Evolutionary conservation across 768 basidiomycete genomes (phyloP), one percentile per base, ranked within the genome.

Genomic region (Rubroboletus pulcherrimus): DNA sequence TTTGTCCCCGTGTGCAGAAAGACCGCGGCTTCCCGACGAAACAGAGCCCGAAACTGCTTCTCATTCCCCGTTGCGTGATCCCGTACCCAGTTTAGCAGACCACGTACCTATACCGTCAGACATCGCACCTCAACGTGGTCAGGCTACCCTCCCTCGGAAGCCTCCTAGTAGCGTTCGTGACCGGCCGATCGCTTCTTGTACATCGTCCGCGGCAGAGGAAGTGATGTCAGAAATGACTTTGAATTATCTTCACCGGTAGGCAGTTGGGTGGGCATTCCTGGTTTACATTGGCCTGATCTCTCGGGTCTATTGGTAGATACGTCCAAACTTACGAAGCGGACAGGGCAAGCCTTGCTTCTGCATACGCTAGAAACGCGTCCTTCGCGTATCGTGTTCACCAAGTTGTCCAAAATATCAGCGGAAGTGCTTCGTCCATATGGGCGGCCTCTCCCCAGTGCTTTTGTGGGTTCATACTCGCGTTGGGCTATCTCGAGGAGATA

Each of bases 281-380:
- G n/a, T 14, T 40, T n/a, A 24, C 21, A 14, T 30, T 39, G 12
- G 24, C 44, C 51, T 58, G 51, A 66, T 42, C 33, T 8, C 39
- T 48, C 11, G 39, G 44, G 30, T 50, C 21, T 53, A 39, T 49
- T 46, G 41, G 40, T 47, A 73, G 70, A 51, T 71, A 71, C 24
- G 29, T 71, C 26, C 68, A 71, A 54, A 71, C 57, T 4, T 71
- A 71, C 49, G 70, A 71, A 50, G 35, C 43, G 17, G 70, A 73
- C 46, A 70, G 70, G 35, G 63, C 65, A 42, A 66, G 62, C 50
- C 70, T 71, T 48, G 70, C 70, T 33, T 66, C 71, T 38, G 70
- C 70, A 15, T 71, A 71, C 46, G 63, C 63, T 44, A 53, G 61
- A 35, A 58, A 60, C 7, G 68, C 69, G n/a, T 68, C 67, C 40